phyloP scores from a whole-genome alignment of 2,329 filamentous ascomycete species.

The Nigrospora sphaerica region DNA sequence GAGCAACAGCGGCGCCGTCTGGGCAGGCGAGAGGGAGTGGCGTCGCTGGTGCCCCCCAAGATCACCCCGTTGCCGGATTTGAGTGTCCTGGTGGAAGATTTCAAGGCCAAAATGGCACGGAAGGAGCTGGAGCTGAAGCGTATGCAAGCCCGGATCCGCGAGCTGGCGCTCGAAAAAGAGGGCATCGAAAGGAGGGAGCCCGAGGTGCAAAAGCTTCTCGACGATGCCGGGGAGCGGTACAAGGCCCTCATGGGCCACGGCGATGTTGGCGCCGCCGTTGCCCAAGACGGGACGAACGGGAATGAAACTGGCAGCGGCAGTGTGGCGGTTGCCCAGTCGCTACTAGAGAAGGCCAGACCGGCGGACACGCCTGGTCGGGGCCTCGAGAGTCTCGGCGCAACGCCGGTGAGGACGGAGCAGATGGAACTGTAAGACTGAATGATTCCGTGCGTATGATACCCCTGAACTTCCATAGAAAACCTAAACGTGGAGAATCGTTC shows the following conservation, averaged over 20 bases:
- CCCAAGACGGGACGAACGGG: background rate
- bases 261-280: background rate
- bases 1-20: constrained; percentile 29
- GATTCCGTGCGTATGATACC: constrained; percentile 3
- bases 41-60: constrained; percentile 57
- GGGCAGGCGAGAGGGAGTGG: constrained; percentile 25
- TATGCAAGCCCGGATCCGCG: constrained; percentile 49
- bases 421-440: constrained; percentile 12
- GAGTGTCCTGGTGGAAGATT: constrained; percentile 58
- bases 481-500: background rate
- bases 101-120: constrained; percentile 50
- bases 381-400: constrained; percentile 39
- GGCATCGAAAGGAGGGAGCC: constrained; percentile 62
- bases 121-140: constrained; percentile 50
- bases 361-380: constrained; percentile 23
- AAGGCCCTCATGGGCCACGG: constrained; percentile 3
- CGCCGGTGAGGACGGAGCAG: constrained; percentile 27
- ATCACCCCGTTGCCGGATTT: constrained; percentile 75
- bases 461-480: background rate
- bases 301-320: background rate
- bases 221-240: constrained; percentile 71
- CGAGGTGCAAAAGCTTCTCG: constrained; percentile 73
- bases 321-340: constrained; percentile 15
- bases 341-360: constrained; percentile 2
- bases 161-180: constrained; percentile 52